phyloP scores from a whole-genome alignment of 495 filamentous ascomycete genomes.

The Letharia lupina region DNA sequence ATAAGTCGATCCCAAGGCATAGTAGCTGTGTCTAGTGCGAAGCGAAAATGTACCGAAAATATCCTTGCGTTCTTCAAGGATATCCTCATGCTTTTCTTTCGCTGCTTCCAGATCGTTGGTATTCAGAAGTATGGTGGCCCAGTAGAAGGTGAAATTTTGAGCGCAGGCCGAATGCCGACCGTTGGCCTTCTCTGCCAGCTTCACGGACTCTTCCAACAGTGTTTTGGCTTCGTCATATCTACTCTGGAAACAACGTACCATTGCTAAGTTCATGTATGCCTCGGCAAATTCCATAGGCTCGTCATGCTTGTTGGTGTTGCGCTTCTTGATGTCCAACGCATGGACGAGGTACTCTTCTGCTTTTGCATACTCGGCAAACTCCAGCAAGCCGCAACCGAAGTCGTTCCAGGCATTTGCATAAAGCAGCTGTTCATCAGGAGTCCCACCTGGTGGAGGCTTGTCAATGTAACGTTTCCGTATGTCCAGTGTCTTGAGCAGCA shows the following conservation, averaged over 20 bases:
- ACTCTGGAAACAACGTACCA: neutral
- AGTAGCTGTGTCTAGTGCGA: neutral
- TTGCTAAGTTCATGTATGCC: constrained; percentile 1
- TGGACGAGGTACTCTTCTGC: neutral
- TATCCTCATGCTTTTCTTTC: neutral
- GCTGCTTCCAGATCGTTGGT: neutral
- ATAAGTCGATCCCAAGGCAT: neutral
- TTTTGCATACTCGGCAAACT: neutral
- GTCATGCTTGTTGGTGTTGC: neutral
- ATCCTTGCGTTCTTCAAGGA: neutral
- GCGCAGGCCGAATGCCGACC: neutral
- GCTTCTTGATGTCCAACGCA: neutral
- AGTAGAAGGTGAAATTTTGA: constrained; percentile 4
- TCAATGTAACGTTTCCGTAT: neutral
- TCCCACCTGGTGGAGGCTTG: neutral
- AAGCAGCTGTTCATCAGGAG: constrained; percentile 1
- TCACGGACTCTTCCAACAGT: neutral
- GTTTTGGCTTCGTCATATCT: neutral
- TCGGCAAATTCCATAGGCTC: constrained; percentile 1
- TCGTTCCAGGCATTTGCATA: constrained; percentile 2
- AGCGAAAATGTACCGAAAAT: constrained; percentile 1
- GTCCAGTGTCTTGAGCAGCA: neutral
- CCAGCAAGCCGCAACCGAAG: neutral
- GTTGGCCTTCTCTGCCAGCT: neutral
- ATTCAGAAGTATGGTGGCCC: neutral